phyloP scores from a whole-genome alignment of 2,329 filamentous ascomycete genomes.

The Ascochyta viciae-villosae region DNA sequence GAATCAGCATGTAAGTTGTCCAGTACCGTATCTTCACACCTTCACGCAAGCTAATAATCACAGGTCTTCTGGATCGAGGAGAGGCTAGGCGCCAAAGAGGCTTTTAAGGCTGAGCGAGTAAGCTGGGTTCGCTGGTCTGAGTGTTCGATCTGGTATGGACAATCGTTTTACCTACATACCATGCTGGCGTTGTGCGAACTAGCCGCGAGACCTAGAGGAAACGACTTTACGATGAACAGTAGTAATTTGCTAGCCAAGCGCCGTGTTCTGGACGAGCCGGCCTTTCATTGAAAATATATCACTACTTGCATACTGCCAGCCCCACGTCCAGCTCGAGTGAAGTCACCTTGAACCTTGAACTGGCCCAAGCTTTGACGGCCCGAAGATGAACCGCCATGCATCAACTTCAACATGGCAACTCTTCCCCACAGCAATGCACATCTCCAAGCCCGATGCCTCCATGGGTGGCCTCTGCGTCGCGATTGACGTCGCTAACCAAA shows the following conservation, averaged over 20 bases:
- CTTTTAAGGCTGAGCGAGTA: constrained; percentile 23
- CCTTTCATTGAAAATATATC: constrained; percentile 35
- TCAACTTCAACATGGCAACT: constrained; percentile 31
- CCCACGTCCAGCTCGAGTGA: neutral
- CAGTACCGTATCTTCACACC: neutral
- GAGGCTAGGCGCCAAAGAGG: constrained; percentile 35
- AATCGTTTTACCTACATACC: constrained; percentile 10
- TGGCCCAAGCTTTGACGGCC: constrained; percentile 24
- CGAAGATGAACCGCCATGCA: constrained; percentile 34
- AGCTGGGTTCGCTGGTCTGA: constrained; percentile 8
- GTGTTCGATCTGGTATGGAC: constrained; percentile 16
- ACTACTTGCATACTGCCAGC: constrained; percentile 16
- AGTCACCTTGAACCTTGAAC: neutral
- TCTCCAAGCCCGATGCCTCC: constrained; percentile 51
- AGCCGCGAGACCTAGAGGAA: constrained; percentile 36
- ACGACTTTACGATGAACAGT: constrained; percentile 37
- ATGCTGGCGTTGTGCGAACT: constrained; percentile 12
- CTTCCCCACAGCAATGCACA: constrained; percentile 31
- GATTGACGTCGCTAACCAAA: constrained; percentile 35
- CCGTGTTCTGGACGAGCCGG: constrained; percentile 25
- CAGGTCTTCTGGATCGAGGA: constrained; percentile 53
- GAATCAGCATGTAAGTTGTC: constrained; percentile 91
- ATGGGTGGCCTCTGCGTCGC: constrained; percentile 49
- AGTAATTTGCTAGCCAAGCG: constrained; percentile 40
- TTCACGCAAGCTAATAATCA: constrained; percentile 18